Conservation (phyloP, 169 alveolate species). For the Blepharisma undulans region DNA sequence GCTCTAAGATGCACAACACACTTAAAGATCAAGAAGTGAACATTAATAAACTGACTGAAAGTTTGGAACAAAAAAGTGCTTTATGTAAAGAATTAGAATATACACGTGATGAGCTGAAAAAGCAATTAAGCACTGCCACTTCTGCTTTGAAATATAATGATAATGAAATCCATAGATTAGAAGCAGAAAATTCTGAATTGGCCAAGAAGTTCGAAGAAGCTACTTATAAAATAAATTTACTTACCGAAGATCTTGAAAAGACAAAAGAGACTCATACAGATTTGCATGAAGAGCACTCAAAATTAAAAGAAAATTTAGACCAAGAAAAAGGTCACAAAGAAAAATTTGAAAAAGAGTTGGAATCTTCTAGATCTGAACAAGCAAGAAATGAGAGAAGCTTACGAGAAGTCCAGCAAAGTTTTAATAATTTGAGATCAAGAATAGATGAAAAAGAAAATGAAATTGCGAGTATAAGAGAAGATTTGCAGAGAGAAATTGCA, state of each 20-base stretch:
- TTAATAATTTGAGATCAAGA: neutral
- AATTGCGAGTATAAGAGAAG: neutral
- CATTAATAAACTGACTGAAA: constrained; percentile 52
- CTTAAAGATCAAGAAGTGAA: constrained; percentile 45
- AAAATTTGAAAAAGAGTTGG: neutral
- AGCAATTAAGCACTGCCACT: constrained; percentile 33
- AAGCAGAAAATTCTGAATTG: constrained; percentile 48
- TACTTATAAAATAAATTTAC: neutral
- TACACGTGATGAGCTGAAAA: constrained; percentile 40
- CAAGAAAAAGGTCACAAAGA: neutral
- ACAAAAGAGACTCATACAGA: neutral
- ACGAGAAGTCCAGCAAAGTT: constrained; percentile 35
- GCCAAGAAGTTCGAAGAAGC: constrained; percentile 49
- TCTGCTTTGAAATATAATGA: constrained; percentile 7
- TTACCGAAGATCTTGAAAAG: neutral
- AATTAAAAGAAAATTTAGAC: neutral
- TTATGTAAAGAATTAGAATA: constrained; percentile 38
- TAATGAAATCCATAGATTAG: constrained; percentile 44
- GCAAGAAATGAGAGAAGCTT: constrained; percentile 44
- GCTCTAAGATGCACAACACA: neutral
- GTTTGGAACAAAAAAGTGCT: neutral
- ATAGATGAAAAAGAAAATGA: constrained; percentile 8
- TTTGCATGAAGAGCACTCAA: neutral
- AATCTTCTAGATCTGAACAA: constrained; percentile 27
- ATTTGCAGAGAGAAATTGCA: neutral